These are phyloP conservation scores for Dioszegia aurantiaca DNA, from an alignment of 768 basidiomycete species.

Conservation along the genomic window DNA sequence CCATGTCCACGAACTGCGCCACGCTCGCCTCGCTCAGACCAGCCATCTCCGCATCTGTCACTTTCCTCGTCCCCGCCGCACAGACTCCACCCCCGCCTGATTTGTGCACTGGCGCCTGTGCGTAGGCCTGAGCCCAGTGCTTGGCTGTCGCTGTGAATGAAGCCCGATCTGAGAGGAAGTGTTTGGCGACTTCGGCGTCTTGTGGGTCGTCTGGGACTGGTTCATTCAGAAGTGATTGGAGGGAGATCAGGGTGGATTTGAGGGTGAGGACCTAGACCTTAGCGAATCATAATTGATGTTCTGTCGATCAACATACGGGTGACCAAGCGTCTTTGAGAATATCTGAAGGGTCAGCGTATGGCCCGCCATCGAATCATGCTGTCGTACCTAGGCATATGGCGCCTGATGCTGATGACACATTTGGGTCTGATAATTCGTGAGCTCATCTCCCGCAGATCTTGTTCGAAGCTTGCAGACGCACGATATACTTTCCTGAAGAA, in stretches of 20 bases:
- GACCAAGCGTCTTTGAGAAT: conserved; percentile 61
- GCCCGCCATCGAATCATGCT: background rate
- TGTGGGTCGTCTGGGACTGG: conserved; percentile 96
- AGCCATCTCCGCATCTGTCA: conserved; percentile 61
- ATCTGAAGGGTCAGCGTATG: conserved; percentile 34
- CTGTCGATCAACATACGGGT: conserved; percentile 22
- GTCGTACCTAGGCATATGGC: conserved; percentile 86
- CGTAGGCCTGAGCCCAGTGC: conserved; percentile 92
- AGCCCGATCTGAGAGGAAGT: conserved; percentile 80
- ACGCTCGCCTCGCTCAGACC: conserved; percentile 82
- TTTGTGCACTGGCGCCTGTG: conserved; percentile 62
- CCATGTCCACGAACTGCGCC: conserved; percentile 74
- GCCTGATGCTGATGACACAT: conserved; percentile 88
- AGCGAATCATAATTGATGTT: conserved; percentile 1
- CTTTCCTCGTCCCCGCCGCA: conserved; percentile 26
- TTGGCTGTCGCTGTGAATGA: conserved; percentile 88
- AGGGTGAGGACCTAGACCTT: conserved; percentile 79
- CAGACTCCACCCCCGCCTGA: conserved; percentile 29
- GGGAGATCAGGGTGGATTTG: conserved; percentile 90
- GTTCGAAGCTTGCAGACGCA: conserved; percentile 6
- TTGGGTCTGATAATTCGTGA: conserved; percentile 61
- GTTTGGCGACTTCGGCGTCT: conserved; percentile 96
- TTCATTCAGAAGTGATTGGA: conserved; percentile 86
- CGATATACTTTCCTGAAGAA: conserved; percentile 68
- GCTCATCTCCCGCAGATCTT: background rate